Percentiles rank a stretch among this genome's conserved stretches.
Evolutionary conservation across 345 rosid genomes (phyloP).

Genomic region (Melaleuca alternifolia): DNA sequence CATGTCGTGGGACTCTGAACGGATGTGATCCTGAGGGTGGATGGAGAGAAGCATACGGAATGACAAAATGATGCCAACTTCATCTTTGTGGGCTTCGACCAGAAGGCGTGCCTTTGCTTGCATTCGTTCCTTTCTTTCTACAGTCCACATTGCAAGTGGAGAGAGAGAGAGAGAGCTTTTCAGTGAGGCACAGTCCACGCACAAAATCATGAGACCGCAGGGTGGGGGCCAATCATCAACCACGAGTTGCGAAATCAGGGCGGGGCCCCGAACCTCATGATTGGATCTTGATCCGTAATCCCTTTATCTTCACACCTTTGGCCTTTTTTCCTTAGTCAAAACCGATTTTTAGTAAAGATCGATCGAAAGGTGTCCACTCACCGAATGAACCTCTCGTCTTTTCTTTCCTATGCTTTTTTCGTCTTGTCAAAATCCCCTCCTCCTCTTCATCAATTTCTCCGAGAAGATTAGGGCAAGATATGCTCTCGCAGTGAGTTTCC

Average conservation of each 20-base stretch:
- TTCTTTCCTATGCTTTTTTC: not conserved
- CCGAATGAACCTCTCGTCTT: not conserved
- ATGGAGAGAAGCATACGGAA: not conserved
- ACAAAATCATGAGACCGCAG: conserved; percentile 14
- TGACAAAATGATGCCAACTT: not conserved
- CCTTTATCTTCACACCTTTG: not conserved
- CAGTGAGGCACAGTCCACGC: conserved; percentile 12
- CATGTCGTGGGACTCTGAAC: not conserved
- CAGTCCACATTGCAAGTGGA: not conserved
- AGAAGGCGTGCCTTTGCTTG: not conserved
- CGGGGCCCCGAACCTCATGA: conserved; percentile 7
- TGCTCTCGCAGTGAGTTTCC: not conserved
- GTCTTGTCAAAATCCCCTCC: not conserved
- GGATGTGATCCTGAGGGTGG: not conserved
- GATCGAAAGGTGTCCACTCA: not conserved
- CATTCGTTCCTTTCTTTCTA: not conserved
- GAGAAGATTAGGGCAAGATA: not conserved
- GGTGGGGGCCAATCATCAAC: conserved; percentile 13
- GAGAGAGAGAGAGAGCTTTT: not conserved
- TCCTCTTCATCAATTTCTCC: not conserved
- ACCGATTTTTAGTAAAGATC: not conserved
- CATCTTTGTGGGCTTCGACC: not conserved
- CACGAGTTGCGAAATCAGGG: not conserved
- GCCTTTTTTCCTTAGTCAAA: not conserved
- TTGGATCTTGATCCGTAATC: conserved; percentile 9